These are phyloP conservation scores for Barnettozyma pratensis DNA, from an alignment of 805 yeast genomes.

Conservation along the genomic window DNA sequence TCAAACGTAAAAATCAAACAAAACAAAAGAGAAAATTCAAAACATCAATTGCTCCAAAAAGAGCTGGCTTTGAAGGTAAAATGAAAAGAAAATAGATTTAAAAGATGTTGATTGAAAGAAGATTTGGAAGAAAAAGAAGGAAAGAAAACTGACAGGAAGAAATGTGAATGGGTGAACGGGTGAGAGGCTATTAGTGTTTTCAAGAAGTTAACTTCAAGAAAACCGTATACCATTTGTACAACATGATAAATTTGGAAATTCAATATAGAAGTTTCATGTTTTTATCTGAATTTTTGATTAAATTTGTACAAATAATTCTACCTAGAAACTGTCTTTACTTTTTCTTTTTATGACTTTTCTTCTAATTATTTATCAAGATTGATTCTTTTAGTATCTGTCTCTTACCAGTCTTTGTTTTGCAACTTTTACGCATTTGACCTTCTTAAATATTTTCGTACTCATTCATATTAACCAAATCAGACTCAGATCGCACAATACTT, in stretches of 20 bases:
- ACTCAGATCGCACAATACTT: no score
- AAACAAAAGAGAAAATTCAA: constrained; percentile 62
- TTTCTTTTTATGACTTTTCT: neutral
- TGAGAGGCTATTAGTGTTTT: neutral
- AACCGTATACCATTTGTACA: neutral
- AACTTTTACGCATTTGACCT: neutral
- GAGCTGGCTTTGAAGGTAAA: constrained; percentile 92
- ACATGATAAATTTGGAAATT: neutral
- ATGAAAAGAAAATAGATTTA: constrained; percentile 14
- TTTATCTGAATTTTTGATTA: neutral
- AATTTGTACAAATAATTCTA: neutral
- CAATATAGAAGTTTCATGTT: neutral
- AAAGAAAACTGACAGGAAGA: no score
- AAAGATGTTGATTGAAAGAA: neutral
- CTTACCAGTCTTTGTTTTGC: neutral
- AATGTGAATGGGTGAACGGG: neutral
- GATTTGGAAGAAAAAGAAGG: neutral
- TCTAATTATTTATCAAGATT: no score
- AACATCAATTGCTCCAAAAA: constrained; percentile 45
- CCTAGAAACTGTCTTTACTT: neutral
- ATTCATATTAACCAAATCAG: neutral
- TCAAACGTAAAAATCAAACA: constrained; percentile 67
- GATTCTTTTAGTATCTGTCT: neutral
- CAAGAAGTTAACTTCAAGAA: neutral
- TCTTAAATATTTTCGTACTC: neutral